Base-by-base conservation (phyloP, 768 basidiomycete genomes). In the Boletus rubescentipes region DNA sequence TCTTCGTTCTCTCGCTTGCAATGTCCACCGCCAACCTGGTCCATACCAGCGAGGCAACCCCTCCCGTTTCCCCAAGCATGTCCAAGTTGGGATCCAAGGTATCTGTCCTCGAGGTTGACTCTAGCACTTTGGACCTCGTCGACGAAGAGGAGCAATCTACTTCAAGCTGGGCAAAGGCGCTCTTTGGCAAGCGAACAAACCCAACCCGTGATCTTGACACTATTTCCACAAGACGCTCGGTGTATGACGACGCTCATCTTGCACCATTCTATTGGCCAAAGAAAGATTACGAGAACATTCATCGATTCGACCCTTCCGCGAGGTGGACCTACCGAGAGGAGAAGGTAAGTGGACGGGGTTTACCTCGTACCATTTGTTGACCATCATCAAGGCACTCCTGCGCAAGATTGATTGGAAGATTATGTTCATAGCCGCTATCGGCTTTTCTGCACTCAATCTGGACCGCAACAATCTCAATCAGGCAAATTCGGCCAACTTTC, bases 271-370 rank as follows among this genome's bases (percentile, higher is more conserved):
- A 67, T 42, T 78, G 74, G 77, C 82, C 82, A 1, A 79, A 75
- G 50, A 53, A 71, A 1, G 69, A 76, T 2, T 83, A 82, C 39
- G 83, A 85, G 64, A 83, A 82, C 59, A 55, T 79, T 10, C 79
- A 79, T 48, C 75, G 83, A 7, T 84, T 86, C 49, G 79, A 86
- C 55, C 74, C 79, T 1, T 70, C 69, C 34, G 79, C 79, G 39
- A 74, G 85, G 16, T 87, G 85, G 85, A 84, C 84, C 4, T 73
- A 75, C 51, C 65, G 75, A 37, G 83, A 86, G 62, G 82, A 86
- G 61, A 72, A 65, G 63, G 77, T 75, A 30, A 49, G 70, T 61
- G 0, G 2, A 1, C 8, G 6, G 5, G 16, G n/a, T 29, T 12
- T 29, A 30, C 14, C 5, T 9, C 5, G 15, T 26, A 8, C 29